These are phyloP conservation scores for Poterioochromonas sp. DNA, from an alignment of 352 stramenopile genomes.

Conservation along the genomic window DNA sequence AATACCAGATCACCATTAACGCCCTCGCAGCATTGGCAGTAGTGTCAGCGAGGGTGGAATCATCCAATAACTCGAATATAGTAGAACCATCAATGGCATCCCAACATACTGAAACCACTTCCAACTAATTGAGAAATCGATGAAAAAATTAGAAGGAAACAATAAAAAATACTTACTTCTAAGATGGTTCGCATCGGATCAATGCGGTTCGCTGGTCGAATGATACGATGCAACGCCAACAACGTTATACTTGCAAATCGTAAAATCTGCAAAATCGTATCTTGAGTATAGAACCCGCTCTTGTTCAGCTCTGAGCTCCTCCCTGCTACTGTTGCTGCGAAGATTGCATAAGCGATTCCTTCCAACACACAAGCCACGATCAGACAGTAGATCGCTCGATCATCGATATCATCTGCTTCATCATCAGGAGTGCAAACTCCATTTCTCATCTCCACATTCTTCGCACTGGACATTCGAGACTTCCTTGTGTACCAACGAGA, in stretches of 20 bases:
- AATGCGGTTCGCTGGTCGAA: conserved; percentile 25
- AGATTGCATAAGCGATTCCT: conserved; percentile 23
- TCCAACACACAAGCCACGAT: not conserved
- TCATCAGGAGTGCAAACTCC: conserved; percentile 26
- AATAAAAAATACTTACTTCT: conserved; percentile 5
- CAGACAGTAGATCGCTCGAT: conserved; percentile 6
- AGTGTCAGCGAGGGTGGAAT: not conserved
- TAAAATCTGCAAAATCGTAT: conserved; percentile 12
- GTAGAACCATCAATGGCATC: conserved; percentile 30
- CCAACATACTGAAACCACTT: conserved; percentile 32
- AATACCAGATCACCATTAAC: conserved; percentile 31
- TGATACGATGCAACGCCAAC: conserved; percentile 8
- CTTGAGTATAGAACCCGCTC: conserved; percentile 9
- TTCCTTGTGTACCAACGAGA: not conserved
- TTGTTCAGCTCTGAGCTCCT: not conserved
- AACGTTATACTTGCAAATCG: conserved; percentile 21
- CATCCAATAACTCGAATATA: conserved; percentile 10
- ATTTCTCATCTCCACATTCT: not conserved
- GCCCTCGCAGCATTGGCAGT: not conserved
- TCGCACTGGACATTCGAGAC: not conserved
- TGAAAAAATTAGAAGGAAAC: not conserved
- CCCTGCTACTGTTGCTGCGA: not conserved
- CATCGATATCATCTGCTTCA: conserved; percentile 11
- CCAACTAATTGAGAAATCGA: conserved; percentile 17
- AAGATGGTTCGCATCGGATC: conserved; percentile 32